Percentiles rank a stretch among this genome's conserved stretches.
Conservation (phyloP, 139 green algal genomes). For the Chlamydomonas sphaeroides region DNA sequence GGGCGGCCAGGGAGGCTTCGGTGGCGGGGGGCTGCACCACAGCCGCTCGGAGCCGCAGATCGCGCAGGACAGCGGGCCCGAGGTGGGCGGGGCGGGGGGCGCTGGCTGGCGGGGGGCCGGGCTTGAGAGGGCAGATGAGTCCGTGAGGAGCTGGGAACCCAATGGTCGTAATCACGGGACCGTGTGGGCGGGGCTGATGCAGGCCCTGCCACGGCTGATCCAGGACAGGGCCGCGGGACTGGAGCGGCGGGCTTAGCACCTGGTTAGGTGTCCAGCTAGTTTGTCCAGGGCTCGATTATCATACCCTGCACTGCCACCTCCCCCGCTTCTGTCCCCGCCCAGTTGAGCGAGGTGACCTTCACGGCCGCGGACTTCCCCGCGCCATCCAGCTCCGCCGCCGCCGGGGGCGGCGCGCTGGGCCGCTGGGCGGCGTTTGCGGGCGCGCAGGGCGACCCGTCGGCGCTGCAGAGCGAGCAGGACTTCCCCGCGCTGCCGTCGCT, state of each 20-base stretch:
- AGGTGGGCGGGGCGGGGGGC: background rate
- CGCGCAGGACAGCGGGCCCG: background rate
- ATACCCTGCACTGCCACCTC: too few relatives aligned
- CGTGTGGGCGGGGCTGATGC: too few relatives aligned
- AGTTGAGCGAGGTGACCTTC: constrained; percentile 49
- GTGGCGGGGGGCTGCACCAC: constrained; percentile 30
- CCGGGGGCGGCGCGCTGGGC: constrained; percentile 33
- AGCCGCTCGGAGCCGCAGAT: constrained; percentile 55
- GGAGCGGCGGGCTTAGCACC: too few relatives aligned
- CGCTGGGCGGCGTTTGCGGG: constrained; percentile 54
- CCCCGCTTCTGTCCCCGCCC: background rate
- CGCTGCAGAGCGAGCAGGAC: constrained; percentile 51
- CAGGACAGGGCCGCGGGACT: too few relatives aligned
- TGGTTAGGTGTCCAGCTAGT: too few relatives aligned
- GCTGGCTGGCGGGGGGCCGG: too few relatives aligned
- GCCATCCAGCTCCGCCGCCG: constrained; percentile 23
- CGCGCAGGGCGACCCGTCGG: background rate
- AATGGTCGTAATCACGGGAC: too few relatives aligned
- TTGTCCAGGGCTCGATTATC: too few relatives aligned
- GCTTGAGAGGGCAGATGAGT: too few relatives aligned
- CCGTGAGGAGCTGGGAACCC: too few relatives aligned
- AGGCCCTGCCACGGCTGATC: too few relatives aligned
- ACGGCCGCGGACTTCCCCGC: constrained; percentile 69
- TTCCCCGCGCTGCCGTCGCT: constrained; percentile 76
- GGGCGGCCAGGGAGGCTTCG: background rate